phyloP scores from a whole-genome alignment of 305 asterid species.

The Ilex paraguariensis region DNA sequence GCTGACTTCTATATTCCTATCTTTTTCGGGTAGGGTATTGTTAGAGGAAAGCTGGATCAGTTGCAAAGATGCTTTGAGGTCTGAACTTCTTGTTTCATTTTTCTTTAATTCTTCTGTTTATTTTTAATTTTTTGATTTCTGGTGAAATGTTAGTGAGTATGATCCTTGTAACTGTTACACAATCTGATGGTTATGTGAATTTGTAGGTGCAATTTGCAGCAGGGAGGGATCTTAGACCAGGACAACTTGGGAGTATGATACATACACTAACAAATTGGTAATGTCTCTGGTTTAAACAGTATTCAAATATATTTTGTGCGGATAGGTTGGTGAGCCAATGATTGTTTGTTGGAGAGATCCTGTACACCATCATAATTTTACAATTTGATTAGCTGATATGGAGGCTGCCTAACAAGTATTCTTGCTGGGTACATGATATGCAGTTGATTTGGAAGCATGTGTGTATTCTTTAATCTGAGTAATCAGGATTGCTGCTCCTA shows the following conservation, averaged over 20 bases:
- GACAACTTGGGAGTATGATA: slow-evolving; percentile 79
- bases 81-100: neutral
- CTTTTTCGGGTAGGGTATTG: slow-evolving; percentile 65
- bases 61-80: slow-evolving; percentile 97
- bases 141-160: neutral
- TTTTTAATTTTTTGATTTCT: too few relatives aligned
- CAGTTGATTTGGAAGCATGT: too few relatives aligned
- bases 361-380: too few relatives aligned
- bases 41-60: slow-evolving; percentile 98
- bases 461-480: too few relatives aligned
- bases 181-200: slow-evolving; percentile 14
- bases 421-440: too few relatives aligned
- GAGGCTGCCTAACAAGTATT: too few relatives aligned
- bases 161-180: slow-evolving; percentile 4
- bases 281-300: slow-evolving; percentile 4
- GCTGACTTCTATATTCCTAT: slow-evolving; percentile 2
- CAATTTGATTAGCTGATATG: too few relatives aligned
- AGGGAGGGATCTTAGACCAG: slow-evolving; percentile 99
- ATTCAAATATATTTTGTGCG: too few relatives aligned
- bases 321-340: too few relatives aligned
- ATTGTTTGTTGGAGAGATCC: too few relatives aligned
- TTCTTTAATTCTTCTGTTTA: too few relatives aligned
- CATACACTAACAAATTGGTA: slow-evolving; percentile 70
- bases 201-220: slow-evolving; percentile 97
- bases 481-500: too few relatives aligned